Evolutionary conservation across 148 eudicot genomes (phyloP), one percentile per base, ranked within the genome.

Genomic region (Drosera capensis): DNA sequence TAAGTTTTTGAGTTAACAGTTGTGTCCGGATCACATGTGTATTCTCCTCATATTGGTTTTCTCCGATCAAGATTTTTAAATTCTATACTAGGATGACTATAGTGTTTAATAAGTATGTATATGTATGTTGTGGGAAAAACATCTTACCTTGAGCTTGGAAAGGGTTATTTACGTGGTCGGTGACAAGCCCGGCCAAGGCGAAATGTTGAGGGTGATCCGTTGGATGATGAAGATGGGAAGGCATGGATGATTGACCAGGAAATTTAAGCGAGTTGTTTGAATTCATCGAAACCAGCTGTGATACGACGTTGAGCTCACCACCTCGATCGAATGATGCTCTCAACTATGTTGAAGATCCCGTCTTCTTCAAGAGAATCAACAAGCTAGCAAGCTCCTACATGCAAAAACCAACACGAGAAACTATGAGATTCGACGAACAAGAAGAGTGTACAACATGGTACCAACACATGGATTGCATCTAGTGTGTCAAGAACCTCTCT

Each of bases 181-280:
- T 67, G 29, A 86, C 77, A 52, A 86, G 58, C 51, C 96, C 96
- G n/a, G n/a, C n/a, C 52, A 82, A 62, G 23, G 94, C 71, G 58
- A 87, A 87, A 19, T 74, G 73, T 35, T 70, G 88, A 25, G 90
- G 72, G 51, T 71, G 85, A 61, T 72, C 43, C n/a, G 38, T 11
- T 43, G 23, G 34, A 23, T 16, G 20, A 40, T 44, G 77, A 75
- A 79, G 64, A 51, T 66, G 74, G 15, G 73, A 25, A 44, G 63
- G 75, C 26, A 84, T 63, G 30, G 92, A 78, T 39, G 87, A 55
- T 46, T 86, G 77, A 20, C 73, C 60, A 3, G 96, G 96, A 55
- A 86, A 86, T 0, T 94, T 79, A 8, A 87, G 74, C 96, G 94
- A 87, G 51, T 87, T 87, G 60, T 83, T 82, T 66, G 96, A 74